phyloP scores from a whole-genome alignment of 352 stramenopile genomes.

The Phytophthora boehmeriae region DNA sequence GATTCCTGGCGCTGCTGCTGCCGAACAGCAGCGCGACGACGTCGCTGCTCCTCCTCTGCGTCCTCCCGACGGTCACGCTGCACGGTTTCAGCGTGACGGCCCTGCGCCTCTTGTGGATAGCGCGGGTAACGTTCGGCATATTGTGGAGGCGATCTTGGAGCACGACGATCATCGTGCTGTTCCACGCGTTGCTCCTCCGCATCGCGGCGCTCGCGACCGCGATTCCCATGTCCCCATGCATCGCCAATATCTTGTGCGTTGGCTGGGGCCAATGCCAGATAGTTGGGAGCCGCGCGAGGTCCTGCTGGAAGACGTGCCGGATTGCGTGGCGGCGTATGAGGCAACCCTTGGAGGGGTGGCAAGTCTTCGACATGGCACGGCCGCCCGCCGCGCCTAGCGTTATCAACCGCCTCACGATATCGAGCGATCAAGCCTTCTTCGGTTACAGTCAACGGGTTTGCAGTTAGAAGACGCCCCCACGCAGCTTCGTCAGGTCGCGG shows the following conservation, averaged over 20 bases:
- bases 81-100: not conserved
- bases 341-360: conserved; percentile 3
- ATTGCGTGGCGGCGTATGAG: too few relatives aligned
- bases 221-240: not conserved
- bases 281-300: conserved; percentile 7
- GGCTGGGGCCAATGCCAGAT: not conserved
- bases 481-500: not conserved
- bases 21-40: too few relatives aligned
- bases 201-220: not conserved
- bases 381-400: conserved; percentile 5
- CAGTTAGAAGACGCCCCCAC: not conserved
- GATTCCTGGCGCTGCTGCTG: too few relatives aligned
- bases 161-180: conserved; percentile 1
- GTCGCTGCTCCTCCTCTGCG: too few relatives aligned
- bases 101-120: not conserved
- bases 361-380: too few relatives aligned
- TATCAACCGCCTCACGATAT: not conserved
- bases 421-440: not conserved
- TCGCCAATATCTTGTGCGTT: conserved; percentile 2
- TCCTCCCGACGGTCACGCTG: too few relatives aligned
- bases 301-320: conserved; percentile 3
- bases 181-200: not conserved
- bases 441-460: not conserved
- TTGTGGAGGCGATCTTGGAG: not conserved
- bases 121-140: not conserved